Evolutionary conservation across 2,329 filamentous ascomycete species (phyloP).

Genomic region (Monosporascus sp.): DNA sequence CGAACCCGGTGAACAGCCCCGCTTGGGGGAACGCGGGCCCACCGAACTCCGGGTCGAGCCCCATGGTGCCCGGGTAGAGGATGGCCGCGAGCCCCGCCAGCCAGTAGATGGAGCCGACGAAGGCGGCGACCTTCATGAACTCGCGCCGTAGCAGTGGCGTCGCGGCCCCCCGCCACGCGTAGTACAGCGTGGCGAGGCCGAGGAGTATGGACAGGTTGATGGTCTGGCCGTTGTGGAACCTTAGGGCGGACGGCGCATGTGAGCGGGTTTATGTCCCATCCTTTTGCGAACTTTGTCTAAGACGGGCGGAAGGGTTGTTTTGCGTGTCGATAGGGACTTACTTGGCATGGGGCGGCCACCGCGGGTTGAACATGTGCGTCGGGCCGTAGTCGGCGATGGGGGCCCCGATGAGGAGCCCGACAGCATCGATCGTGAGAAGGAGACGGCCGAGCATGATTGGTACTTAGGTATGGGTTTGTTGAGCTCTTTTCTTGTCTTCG

Average conservation of each 20-base stretch:
- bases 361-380: slow-evolving; percentile 38
- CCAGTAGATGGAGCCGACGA: slow-evolving; percentile 37
- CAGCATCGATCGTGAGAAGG: slow-evolving; percentile 34
- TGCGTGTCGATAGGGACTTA: slow-evolving; percentile 14
- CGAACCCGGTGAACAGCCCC: slow-evolving; percentile 24
- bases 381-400: slow-evolving; percentile 33
- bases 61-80: slow-evolving; percentile 32
- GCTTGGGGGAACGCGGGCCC: slow-evolving; percentile 36
- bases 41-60: slow-evolving; percentile 38
- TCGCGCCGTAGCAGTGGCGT: slow-evolving; percentile 21
- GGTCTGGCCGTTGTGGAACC: slow-evolving; percentile 37
- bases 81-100: slow-evolving; percentile 31
- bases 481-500: not conserved
- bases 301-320: not conserved
- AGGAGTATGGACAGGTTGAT: slow-evolving; percentile 34
- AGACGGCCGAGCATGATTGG: slow-evolving; percentile 30
- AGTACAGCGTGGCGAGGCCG: slow-evolving; percentile 33
- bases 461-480: not conserved
- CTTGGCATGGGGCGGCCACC: slow-evolving; percentile 42
- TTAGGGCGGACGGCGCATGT: slow-evolving; percentile 1
- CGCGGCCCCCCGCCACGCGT: slow-evolving; percentile 28
- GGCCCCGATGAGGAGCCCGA: slow-evolving; percentile 32
- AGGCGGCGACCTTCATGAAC: slow-evolving; percentile 26
- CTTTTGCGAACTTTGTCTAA: not conserved
- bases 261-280: slow-evolving; percentile 1